These are phyloP conservation scores for Tetrapisispora taiwanensis DNA, from an alignment of 805 yeast species.

Conservation along the genomic window DNA sequence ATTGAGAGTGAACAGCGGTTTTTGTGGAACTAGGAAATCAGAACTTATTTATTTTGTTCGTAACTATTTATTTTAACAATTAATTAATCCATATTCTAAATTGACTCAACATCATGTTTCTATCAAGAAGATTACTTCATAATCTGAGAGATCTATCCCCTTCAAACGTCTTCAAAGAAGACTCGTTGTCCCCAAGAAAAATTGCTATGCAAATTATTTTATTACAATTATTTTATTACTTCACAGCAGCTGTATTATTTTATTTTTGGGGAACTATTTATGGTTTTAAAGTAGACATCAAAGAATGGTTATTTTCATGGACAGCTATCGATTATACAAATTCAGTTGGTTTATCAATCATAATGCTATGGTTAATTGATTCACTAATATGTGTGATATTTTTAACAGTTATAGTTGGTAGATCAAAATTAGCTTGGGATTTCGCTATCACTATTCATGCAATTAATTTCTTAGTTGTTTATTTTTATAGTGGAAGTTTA, in stretches of 20 bases:
- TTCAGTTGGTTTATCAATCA: constrained; percentile 68
- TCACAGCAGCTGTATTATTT: constrained; percentile 58
- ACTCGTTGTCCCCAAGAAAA: constrained; percentile 46
- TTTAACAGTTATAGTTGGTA: constrained; percentile 78
- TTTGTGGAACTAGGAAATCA: too few relatives aligned
- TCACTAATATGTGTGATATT: constrained; percentile 75
- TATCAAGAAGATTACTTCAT: constrained; percentile 21
- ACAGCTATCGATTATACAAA: constrained; percentile 59
- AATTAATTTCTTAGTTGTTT: constrained; percentile 60
- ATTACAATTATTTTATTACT: constrained; percentile 69
- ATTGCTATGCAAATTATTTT: constrained; percentile 64
- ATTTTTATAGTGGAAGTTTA: constrained; percentile 52
- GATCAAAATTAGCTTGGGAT: constrained; percentile 92
- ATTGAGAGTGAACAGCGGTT: too few relatives aligned
- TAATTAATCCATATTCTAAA: too few relatives aligned
- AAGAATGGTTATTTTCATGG: constrained; percentile 72
- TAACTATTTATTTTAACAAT: too few relatives aligned
- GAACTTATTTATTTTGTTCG: too few relatives aligned
- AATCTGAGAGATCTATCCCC: constrained; percentile 23
- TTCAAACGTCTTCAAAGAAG: constrained; percentile 29
- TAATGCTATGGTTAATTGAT: constrained; percentile 72
- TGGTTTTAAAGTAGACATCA: constrained; percentile 58
- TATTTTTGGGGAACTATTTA: constrained; percentile 53
- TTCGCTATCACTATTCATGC: constrained; percentile 90
- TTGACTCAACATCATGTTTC: too few relatives aligned